Percentiles rank a stretch among this genome's conserved stretches.
phyloP scores from a whole-genome alignment of 2,329 filamentous ascomycete species.

The Diaporthe caulivora region DNA sequence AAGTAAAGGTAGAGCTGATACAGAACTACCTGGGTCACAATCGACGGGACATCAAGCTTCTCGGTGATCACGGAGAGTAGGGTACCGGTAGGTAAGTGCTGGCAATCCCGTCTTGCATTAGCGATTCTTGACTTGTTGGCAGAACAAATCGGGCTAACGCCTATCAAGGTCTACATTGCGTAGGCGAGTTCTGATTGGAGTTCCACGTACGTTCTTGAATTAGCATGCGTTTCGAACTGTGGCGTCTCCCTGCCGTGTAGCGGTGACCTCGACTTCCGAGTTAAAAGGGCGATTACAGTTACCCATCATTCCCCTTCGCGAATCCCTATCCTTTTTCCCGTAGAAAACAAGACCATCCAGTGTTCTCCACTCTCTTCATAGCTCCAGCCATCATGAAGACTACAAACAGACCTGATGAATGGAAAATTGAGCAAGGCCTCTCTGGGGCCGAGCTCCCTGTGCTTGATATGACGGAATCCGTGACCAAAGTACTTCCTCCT shows the following conservation, averaged over 20 bases:
- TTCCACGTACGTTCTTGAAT: neutral
- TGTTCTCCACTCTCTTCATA: neutral
- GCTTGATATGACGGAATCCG: slow-evolving; percentile 9
- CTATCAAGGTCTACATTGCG: neutral
- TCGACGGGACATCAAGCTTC: neutral
- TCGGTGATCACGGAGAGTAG: neutral
- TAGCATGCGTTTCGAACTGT: neutral
- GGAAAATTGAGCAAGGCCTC: slow-evolving; percentile 16
- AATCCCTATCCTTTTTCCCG: no score
- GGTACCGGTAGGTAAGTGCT: no score
- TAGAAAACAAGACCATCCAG: no score
- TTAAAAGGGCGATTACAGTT: neutral
- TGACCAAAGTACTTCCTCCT: neutral
- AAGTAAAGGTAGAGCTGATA: neutral
- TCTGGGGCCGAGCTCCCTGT: slow-evolving; percentile 1
- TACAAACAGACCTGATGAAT: slow-evolving; percentile 7
- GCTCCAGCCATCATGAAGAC: neutral
- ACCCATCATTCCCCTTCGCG: neutral
- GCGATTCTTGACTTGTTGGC: neutral
- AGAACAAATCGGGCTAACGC: neutral
- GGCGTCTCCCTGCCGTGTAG: neutral
- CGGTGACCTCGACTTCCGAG: neutral
- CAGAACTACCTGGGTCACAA: neutral
- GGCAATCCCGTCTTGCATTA: neutral
- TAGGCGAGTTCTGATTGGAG: neutral